Conservation (phyloP, 345 rosid genomes). For the Ricinus communis region DNA sequence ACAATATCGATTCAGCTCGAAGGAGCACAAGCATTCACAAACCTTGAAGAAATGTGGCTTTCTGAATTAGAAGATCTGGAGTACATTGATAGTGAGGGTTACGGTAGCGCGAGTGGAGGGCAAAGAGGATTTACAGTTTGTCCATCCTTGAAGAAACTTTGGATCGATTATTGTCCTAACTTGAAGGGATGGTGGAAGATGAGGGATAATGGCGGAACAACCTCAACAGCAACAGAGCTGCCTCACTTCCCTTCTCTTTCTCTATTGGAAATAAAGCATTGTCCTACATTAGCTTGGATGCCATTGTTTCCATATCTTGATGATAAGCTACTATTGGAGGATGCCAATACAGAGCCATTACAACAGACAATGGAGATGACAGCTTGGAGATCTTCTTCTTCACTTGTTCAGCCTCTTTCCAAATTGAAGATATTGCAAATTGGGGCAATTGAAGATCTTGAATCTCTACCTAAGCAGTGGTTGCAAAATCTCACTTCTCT, state of each 20-base stretch:
- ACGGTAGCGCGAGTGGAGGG: too few species aligned
- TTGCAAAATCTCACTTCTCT: slow-evolving; percentile 16
- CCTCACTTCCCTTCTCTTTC: slow-evolving; percentile 10
- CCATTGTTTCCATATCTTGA: neutral
- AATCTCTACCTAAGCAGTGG: slow-evolving; percentile 1
- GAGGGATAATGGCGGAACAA: neutral
- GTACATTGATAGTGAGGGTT: neutral
- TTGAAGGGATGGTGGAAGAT: neutral
- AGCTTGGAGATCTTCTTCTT: neutral
- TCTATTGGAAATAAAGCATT: neutral
- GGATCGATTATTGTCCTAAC: neutral
- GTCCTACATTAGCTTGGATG: neutral
- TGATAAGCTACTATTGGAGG: neutral
- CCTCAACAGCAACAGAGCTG: neutral
- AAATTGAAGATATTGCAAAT: neutral
- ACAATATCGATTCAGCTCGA: too few species aligned
- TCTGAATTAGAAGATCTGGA: neutral
- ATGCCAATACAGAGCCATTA: neutral
- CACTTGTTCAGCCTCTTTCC: neutral
- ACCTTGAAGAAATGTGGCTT: neutral
- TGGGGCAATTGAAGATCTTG: neutral
- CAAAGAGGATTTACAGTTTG: neutral
- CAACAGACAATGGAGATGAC: neutral
- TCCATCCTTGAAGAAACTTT: neutral
- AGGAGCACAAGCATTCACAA: neutral